Conservation (phyloP, 148 eudicot species). For the Spergularia marina region DNA sequence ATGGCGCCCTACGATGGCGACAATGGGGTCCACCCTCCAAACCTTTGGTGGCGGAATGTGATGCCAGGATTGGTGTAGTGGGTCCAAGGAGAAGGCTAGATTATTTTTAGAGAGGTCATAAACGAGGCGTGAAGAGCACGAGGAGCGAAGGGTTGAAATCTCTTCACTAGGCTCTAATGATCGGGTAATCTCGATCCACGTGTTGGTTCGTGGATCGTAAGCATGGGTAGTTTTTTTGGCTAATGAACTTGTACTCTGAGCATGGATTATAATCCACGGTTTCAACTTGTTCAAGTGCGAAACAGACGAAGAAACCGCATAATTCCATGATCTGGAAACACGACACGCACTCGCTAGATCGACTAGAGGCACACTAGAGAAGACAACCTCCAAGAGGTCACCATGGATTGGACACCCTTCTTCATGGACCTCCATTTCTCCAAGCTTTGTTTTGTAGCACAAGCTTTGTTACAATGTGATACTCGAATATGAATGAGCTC, state of each 20-base stretch:
- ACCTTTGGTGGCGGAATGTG: conserved; percentile 37
- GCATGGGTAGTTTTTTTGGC: conserved; percentile 31
- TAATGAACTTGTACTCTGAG: conserved; percentile 27
- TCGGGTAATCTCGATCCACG: conserved; percentile 39
- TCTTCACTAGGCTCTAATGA: conserved; percentile 1
- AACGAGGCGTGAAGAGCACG: conserved; percentile 38
- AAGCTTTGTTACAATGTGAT: not conserved
- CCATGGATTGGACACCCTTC: conserved; percentile 37
- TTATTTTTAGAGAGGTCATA: conserved; percentile 32
- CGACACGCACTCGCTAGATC: conserved; percentile 42
- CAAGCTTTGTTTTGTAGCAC: not conserved
- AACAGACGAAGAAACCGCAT: conserved; percentile 45
- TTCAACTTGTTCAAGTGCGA: conserved; percentile 25
- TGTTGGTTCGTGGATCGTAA: conserved; percentile 55
- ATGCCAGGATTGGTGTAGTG: conserved; percentile 50
- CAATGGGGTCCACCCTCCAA: conserved; percentile 64
- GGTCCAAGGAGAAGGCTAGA: conserved; percentile 49
- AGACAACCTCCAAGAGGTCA: conserved; percentile 44
- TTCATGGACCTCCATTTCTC: not conserved
- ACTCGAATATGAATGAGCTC: not conserved
- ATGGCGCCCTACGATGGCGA: conserved; percentile 43
- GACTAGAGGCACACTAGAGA: conserved; percentile 58
- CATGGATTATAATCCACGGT: conserved; percentile 68
- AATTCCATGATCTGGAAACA: conserved; percentile 58
- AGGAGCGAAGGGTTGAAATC: conserved; percentile 31